These are phyloP conservation scores for Pseudogymnoascus sp. DNA, from an alignment of 2,329 filamentous ascomycete species.

Conservation along the genomic window DNA sequence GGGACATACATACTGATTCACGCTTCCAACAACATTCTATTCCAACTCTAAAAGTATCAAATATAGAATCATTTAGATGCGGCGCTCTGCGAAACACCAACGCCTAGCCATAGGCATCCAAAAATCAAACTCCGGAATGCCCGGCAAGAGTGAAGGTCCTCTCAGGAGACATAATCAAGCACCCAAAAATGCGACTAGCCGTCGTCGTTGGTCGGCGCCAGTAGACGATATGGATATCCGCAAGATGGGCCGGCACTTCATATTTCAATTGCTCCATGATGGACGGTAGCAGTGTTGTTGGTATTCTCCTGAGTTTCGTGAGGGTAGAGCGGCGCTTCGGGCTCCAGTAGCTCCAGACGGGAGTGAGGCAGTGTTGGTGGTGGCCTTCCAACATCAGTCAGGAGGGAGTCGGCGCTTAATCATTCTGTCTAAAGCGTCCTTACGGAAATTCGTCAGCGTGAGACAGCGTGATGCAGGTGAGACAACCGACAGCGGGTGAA, in stretches of 20 bases:
- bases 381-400: neutral
- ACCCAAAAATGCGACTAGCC: too few species aligned
- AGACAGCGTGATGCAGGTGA: neutral
- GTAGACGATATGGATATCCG: neutral
- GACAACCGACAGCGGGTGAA: neutral
- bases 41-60: neutral
- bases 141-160: neutral
- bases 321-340: neutral
- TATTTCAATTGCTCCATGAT: neutral
- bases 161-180: neutral
- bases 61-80: neutral
- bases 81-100: neutral
- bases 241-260: neutral
- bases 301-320: neutral
- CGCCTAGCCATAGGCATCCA: neutral
- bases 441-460: neutral
- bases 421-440: neutral
- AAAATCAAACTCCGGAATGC: neutral
- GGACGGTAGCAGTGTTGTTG: neutral
- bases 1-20: constrained; percentile 2
- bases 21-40: neutral
- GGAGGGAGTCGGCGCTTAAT: neutral
- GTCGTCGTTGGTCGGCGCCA: neutral
- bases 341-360: neutral
- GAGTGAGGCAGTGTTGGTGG: neutral